Conservation (phyloP, 148 eudicot genomes). For the Fagopyrum esculentum region DNA sequence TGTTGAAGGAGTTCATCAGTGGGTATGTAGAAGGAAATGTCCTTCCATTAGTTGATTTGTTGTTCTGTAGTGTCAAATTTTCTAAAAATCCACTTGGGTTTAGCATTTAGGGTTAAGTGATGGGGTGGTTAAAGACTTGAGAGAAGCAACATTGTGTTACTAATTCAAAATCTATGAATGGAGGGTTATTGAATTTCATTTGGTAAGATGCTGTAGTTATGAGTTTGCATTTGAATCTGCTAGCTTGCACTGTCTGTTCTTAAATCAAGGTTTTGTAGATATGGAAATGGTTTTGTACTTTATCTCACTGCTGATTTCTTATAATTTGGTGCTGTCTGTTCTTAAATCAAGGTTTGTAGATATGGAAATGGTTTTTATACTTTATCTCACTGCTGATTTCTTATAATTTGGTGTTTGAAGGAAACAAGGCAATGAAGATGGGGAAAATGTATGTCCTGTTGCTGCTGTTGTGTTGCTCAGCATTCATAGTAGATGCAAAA, state of each 20-base stretch:
- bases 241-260: background rate
- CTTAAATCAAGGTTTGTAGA: background rate
- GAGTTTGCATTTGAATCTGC: background rate
- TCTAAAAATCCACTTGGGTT: background rate
- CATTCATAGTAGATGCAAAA: constrained; percentile 33
- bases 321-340: background rate
- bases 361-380: background rate
- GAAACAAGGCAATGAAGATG: background rate
- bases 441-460: constrained; percentile 3
- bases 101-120: background rate
- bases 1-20: background rate
- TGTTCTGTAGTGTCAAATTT: background rate
- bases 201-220: background rate
- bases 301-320: no score
- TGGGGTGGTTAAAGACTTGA: background rate
- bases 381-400: background rate
- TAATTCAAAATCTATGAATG: background rate
- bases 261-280: background rate
- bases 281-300: background rate
- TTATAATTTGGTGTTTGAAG: background rate
- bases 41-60: background rate
- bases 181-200: background rate
- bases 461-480: constrained; percentile 19
- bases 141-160: background rate
- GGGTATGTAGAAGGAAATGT: background rate